phyloP scores from a whole-genome alignment of 2,329 filamentous ascomycete species.

The Bipolaris gigantea region DNA sequence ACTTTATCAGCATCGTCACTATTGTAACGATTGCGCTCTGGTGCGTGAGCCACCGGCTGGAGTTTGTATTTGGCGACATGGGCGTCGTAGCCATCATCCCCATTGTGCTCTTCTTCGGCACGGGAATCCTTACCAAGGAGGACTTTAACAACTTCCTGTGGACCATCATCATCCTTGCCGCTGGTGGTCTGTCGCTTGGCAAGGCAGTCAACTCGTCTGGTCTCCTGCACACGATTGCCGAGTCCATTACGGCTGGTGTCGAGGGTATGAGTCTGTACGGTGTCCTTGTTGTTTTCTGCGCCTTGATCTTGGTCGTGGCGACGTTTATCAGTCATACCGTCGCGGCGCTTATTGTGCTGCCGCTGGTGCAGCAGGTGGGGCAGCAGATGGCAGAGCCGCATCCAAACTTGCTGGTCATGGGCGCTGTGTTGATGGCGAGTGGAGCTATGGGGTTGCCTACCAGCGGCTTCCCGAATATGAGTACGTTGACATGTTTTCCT shows the following conservation, averaged over 20 bases:
- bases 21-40: slow-evolving; percentile 83
- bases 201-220: slow-evolving; percentile 94
- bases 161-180: slow-evolving; percentile 98
- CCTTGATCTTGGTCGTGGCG: slow-evolving; percentile 84
- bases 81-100: slow-evolving; percentile 96
- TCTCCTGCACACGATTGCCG: slow-evolving; percentile 83
- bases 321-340: slow-evolving; percentile 99
- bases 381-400: slow-evolving; percentile 82
- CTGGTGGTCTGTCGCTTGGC: slow-evolving; percentile 86
- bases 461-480: slow-evolving; percentile 98
- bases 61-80: slow-evolving; percentile 92
- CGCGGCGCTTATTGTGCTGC: slow-evolving; percentile 90
- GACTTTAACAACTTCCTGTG: slow-evolving; percentile 99
- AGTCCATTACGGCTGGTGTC: slow-evolving; percentile 72
- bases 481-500: slow-evolving; percentile 61
- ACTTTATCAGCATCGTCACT: slow-evolving; percentile 86
- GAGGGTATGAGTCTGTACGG: slow-evolving; percentile 80
- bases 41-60: slow-evolving; percentile 89
- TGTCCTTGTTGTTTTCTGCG: slow-evolving; percentile 82
- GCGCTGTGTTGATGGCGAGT: slow-evolving; percentile 90
- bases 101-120: slow-evolving; percentile 93
- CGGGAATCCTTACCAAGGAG: slow-evolving; percentile 94
- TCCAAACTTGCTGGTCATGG: slow-evolving; percentile 95
- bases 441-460: slow-evolving; percentile 98
- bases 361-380: slow-evolving; percentile 85